Evolutionary conservation across 257 asterid species (phyloP).

Genomic region (Salvia hispanica): DNA sequence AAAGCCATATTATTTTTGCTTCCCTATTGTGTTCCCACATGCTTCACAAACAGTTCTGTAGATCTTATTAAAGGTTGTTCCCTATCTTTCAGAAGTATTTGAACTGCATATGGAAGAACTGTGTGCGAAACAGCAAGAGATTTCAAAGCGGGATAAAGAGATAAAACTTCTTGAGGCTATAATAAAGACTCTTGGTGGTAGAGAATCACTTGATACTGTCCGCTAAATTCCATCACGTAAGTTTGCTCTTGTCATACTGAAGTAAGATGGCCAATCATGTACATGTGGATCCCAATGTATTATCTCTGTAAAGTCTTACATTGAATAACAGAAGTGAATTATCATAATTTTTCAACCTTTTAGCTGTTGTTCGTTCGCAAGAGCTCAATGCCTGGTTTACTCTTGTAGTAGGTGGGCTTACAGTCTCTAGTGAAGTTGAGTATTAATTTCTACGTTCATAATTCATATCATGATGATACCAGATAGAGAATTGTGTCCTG

Average conservation of each 20-base stretch:
- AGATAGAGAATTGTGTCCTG: background rate
- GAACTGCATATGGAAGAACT: constrained; percentile 94
- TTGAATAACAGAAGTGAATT: constrained; percentile 2
- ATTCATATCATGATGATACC: background rate
- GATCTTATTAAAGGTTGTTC: background rate
- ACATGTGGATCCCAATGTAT: constrained; percentile 27
- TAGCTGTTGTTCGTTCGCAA: constrained; percentile 2
- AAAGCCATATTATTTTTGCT: background rate
- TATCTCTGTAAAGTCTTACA: constrained; percentile 9
- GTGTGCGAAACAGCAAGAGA: constrained; percentile 87
- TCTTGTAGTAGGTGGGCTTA: background rate
- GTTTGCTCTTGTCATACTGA: constrained; percentile 24
- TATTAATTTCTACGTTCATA: background rate
- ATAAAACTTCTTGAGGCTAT: constrained; percentile 94
- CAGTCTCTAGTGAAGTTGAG: background rate
- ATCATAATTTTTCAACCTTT: constrained; percentile 1
- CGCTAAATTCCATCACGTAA: constrained; percentile 36
- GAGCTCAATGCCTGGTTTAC: constrained; percentile 16
- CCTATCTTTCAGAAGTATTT: constrained; percentile 77
- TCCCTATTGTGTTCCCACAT: background rate
- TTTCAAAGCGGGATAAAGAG: constrained; percentile 76
- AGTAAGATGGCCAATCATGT: constrained; percentile 23
- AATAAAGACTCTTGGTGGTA: constrained; percentile 92
- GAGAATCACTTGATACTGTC: constrained; percentile 44
- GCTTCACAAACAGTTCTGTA: background rate